Conservation (phyloP, 805 yeast genomes). For the Candida vartiovaarae region DNA sequence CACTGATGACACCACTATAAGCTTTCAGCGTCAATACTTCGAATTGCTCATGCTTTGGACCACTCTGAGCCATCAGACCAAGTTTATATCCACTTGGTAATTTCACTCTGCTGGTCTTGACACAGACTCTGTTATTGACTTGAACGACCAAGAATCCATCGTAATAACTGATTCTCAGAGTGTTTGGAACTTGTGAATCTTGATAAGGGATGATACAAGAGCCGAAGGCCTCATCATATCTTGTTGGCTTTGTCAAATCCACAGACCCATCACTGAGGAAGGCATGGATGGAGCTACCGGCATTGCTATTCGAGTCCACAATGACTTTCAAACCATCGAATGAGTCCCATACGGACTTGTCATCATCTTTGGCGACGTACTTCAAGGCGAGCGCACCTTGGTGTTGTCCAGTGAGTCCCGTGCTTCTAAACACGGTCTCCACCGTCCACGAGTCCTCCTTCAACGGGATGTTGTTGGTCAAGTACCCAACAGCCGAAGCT, state of each 20-base stretch:
- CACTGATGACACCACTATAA: conserved; percentile 46
- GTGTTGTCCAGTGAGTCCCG: conserved; percentile 42
- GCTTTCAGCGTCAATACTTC: conserved; percentile 56
- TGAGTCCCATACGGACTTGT: conserved; percentile 42
- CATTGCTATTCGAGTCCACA: conserved; percentile 42
- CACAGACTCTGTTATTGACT: conserved; percentile 62
- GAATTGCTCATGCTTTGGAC: conserved; percentile 45
- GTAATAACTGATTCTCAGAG: conserved; percentile 58
- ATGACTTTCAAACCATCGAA: conserved; percentile 62
- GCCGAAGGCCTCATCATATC: conserved; percentile 37
- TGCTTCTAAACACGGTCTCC: conserved; percentile 57
- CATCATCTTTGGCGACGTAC: conserved; percentile 20
- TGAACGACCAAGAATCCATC: conserved; percentile 52
- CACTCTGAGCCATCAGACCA: conserved; percentile 48
- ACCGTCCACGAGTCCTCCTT: conserved; percentile 41
- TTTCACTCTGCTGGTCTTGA: conserved; percentile 50
- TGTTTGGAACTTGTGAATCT: conserved; percentile 63
- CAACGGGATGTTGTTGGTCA: conserved; percentile 35
- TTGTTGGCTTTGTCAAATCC: conserved; percentile 22
- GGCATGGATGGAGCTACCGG: conserved; percentile 48
- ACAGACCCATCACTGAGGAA: conserved; percentile 53
- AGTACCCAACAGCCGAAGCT: conserved; percentile 32
- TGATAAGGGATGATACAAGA: conserved; percentile 54
- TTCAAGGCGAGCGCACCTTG: conserved; percentile 49
- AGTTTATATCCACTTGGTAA: conserved; percentile 39